Conservation (phyloP, 768 basidiomycete genomes). For the Termitomyces sp. region DNA sequence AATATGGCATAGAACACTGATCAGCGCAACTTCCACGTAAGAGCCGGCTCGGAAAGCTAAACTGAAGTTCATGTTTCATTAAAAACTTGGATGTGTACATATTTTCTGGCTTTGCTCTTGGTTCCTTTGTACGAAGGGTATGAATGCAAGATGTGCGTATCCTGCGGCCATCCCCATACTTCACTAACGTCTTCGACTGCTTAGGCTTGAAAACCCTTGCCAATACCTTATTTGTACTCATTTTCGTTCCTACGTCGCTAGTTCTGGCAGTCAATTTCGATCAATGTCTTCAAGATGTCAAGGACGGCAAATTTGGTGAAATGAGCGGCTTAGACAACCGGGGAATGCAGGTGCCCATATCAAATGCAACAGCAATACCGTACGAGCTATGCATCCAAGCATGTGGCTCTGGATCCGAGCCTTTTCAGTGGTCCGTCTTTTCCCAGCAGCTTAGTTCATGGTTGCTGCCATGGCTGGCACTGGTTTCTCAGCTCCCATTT, state of each 20-base stretch:
- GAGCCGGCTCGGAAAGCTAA: background rate
- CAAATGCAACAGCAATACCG: conserved; percentile 21
- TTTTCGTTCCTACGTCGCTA: background rate
- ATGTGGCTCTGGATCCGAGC: conserved; percentile 21
- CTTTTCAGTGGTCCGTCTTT: conserved; percentile 26
- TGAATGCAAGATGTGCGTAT: background rate
- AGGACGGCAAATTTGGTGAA: conserved; percentile 5
- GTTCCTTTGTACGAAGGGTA: background rate
- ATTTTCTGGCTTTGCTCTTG: background rate
- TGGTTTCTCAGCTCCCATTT: conserved; percentile 43
- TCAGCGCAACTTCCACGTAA: background rate
- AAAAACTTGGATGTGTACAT: background rate
- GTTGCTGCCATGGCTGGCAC: conserved; percentile 42
- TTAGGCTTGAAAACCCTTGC: background rate
- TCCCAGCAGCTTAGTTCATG: conserved; percentile 35
- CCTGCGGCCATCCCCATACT: background rate
- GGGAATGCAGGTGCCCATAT: conserved; percentile 17
- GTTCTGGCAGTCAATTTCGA: conserved; percentile 13
- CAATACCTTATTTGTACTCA: background rate
- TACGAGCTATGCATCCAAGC: conserved; percentile 20
- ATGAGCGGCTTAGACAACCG: conserved; percentile 19
- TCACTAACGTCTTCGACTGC: background rate
- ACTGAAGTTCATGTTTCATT: background rate
- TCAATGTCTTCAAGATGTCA: conserved; percentile 16
- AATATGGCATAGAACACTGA: background rate